Percentiles rank a stretch among this genome's conserved stretches.
These are phyloP conservation scores for Strobilomyces dryophilus DNA, from an alignment of 768 basidiomycete genomes.

Conservation along the genomic window DNA sequence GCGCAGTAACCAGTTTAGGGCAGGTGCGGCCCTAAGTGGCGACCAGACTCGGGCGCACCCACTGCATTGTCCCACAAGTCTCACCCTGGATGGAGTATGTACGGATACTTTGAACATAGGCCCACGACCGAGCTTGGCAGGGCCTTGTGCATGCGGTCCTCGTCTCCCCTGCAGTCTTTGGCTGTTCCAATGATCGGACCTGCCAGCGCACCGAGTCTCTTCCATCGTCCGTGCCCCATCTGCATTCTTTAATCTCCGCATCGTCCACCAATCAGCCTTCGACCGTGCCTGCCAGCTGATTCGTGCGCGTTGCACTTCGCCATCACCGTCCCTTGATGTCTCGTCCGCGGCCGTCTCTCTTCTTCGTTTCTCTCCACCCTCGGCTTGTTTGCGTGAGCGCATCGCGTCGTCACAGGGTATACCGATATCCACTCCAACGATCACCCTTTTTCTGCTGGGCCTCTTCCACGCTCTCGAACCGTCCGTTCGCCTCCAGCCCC, in stretches of 20 bases:
- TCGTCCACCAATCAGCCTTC: slow-evolving; percentile 1
- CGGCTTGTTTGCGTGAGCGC: background rate
- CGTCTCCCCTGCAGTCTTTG: no score
- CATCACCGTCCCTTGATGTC: background rate
- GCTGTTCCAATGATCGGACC: no score
- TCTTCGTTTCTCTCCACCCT: background rate
- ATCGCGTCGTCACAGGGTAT: slow-evolving; percentile 45
- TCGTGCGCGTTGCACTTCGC: background rate
- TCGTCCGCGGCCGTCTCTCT: background rate
- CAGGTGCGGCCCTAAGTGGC: slow-evolving; percentile 32
- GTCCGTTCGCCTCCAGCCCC: slow-evolving; percentile 48
- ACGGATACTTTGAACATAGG: no score
- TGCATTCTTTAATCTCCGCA: background rate
- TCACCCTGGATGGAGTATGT: background rate
- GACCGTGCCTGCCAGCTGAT: background rate
- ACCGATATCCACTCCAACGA: slow-evolving; percentile 72
- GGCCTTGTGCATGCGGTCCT: no score
- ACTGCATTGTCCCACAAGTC: background rate
- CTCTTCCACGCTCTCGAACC: slow-evolving; percentile 54
- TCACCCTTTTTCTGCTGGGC: slow-evolving; percentile 71
- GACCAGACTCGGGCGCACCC: background rate
- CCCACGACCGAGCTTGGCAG: no score
- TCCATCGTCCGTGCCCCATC: no score
- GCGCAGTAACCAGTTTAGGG: slow-evolving; percentile 26
- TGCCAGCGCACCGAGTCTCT: no score